Percentiles rank a stretch among this genome's conserved stretches.
phyloP scores from a whole-genome alignment of 2,329 filamentous ascomycete genomes.

The Setomelanomma holmii region DNA sequence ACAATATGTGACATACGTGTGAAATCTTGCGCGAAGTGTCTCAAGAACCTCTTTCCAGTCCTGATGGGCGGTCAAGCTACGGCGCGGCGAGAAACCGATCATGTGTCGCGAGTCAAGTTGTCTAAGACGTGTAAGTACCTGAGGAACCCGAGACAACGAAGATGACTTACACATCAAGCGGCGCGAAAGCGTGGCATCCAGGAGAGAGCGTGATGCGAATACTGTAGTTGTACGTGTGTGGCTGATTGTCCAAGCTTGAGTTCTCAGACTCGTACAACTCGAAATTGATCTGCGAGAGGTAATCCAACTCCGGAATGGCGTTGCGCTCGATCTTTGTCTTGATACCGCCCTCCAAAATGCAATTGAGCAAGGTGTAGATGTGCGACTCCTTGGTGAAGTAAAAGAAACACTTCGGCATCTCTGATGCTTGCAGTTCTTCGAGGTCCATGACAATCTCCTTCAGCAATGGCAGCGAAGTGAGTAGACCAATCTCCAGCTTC shows the following conservation, averaged over 20 bases:
- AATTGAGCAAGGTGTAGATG: constrained; percentile 97
- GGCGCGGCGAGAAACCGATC: constrained; percentile 89
- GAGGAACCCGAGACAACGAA: no score
- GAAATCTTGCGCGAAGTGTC: constrained; percentile 91
- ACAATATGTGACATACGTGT: constrained; percentile 70
- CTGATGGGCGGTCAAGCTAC: constrained; percentile 86
- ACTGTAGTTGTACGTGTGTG: constrained; percentile 85
- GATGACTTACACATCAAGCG: constrained; percentile 80
- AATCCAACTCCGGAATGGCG: constrained; percentile 95
- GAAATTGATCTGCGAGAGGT: constrained; percentile 96
- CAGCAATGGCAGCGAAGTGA: constrained; percentile 90
- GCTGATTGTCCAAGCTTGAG: constrained; percentile 62
- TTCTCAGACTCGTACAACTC: constrained; percentile 97
- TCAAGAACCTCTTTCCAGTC: constrained; percentile 99
- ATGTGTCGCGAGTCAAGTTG: constrained; percentile 96
- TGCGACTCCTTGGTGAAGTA: constrained; percentile 99
- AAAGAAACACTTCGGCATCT: constrained; percentile 94
- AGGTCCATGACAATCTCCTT: constrained; percentile 97
- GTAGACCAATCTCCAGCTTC: constrained; percentile 96
- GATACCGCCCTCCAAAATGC: constrained; percentile 94
- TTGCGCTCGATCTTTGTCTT: constrained; percentile 96
- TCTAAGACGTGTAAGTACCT: constrained; percentile 18
- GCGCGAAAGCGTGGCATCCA: constrained; percentile 95
- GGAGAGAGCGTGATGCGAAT: constrained; percentile 96
- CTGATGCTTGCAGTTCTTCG: constrained; percentile 94